A percentile compares a stretch with the other conserved stretches of the same genome.
These are phyloP conservation scores for Galerina marginata DNA, from an alignment of 768 basidiomycete species.

Conservation along the genomic window DNA sequence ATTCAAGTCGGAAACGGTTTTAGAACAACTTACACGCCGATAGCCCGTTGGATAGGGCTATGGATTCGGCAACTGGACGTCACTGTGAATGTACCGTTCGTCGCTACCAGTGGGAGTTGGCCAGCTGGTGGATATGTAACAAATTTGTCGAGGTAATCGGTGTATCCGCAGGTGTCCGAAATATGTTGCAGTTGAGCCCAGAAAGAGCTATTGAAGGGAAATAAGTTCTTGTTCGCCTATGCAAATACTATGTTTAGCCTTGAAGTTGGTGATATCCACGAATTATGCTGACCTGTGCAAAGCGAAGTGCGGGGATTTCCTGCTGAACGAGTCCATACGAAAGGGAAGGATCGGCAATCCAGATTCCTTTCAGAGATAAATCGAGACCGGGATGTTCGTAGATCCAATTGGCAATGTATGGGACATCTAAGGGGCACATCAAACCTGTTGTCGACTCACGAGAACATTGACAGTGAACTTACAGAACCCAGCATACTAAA, in stretches of 20 bases:
- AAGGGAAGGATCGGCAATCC: constrained; percentile 59
- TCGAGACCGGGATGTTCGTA: constrained; percentile 68
- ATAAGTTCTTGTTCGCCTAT: constrained; percentile 60
- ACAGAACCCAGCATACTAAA: constrained; percentile 73
- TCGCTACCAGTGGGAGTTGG: constrained; percentile 59
- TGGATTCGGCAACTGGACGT: constrained; percentile 50
- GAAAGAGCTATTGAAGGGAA: constrained; percentile 64
- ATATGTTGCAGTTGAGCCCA: constrained; percentile 56
- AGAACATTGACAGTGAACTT: constrained; percentile 28
- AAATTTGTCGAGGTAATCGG: constrained; percentile 62
- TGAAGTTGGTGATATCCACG: too few species aligned
- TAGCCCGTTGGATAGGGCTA: constrained; percentile 52
- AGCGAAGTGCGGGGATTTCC: constrained; percentile 70
- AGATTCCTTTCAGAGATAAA: constrained; percentile 61
- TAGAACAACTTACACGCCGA: constrained; percentile 45
- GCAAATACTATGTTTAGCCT: background rate
- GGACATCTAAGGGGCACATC: constrained; percentile 31
- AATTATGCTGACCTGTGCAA: constrained; percentile 42
- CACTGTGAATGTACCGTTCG: constrained; percentile 46
- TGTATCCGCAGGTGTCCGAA: constrained; percentile 62
- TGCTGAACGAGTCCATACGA: constrained; percentile 59
- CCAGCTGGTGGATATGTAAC: constrained; percentile 70
- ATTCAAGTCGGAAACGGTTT: background rate
- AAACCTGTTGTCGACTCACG: background rate
- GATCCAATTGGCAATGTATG: constrained; percentile 73